A percentile compares a stretch with the other conserved stretches of the same genome.
Conservation (phyloP, 2,329 filamentous ascomycete species). For the Ophiocordyceps camponoti-rufipedis region DNA sequence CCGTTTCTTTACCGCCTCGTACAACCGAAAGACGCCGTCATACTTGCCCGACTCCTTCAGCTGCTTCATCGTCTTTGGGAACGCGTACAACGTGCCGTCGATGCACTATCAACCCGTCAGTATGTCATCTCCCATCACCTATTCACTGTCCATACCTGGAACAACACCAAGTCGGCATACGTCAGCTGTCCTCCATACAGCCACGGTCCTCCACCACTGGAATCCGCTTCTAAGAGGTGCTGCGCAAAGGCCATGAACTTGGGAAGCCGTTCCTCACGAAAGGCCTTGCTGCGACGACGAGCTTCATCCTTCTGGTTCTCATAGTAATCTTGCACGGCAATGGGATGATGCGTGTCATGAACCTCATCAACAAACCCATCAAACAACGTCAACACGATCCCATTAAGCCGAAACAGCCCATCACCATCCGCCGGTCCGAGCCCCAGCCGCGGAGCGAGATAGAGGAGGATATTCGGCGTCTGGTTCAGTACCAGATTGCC, state of each 20-base stretch:
- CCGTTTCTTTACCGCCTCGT: constrained; percentile 41
- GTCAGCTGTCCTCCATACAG: constrained; percentile 46
- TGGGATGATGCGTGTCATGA: constrained; percentile 61
- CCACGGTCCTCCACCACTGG: constrained; percentile 40
- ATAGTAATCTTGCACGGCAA: constrained; percentile 41
- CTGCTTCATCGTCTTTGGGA: constrained; percentile 45
- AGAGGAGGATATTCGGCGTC: constrained; percentile 55
- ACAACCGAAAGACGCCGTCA: constrained; percentile 42
- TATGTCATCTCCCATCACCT: background rate
- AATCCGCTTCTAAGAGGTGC: constrained; percentile 37
- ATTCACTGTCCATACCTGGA: constrained; percentile 31
- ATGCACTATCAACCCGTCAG: constrained; percentile 16
- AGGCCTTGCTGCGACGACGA: constrained; percentile 36
- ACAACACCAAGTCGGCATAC: constrained; percentile 57
- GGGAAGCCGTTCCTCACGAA: constrained; percentile 42
- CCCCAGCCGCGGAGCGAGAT: constrained; percentile 43
- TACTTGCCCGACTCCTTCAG: constrained; percentile 39
- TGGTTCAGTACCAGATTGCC: constrained; percentile 47
- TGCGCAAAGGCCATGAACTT: constrained; percentile 59
- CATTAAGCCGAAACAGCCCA: constrained; percentile 39
- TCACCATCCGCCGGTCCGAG: constrained; percentile 25
- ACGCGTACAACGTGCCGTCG: constrained; percentile 45
- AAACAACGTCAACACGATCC: constrained; percentile 48
- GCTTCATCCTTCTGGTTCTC: constrained; percentile 59
- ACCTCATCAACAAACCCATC: constrained; percentile 53